Conservation (phyloP, 75 land plant genomes). For the Picea glauca region DNA sequence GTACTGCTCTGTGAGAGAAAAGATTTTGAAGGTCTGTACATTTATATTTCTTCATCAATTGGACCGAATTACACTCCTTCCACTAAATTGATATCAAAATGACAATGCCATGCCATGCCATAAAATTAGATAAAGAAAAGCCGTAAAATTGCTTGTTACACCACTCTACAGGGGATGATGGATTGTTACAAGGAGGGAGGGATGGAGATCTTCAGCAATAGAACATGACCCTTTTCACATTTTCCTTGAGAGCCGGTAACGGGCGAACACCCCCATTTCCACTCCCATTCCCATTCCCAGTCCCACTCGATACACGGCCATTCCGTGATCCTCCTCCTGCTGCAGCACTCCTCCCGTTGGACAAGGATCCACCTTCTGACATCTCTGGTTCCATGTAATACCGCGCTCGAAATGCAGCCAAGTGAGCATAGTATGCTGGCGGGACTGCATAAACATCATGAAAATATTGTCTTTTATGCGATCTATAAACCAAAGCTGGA, state of each 20-base stretch:
- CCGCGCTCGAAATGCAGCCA: slow-evolving; percentile 86
- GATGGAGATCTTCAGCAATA: slow-evolving; percentile 41
- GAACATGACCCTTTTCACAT: slow-evolving; percentile 90
- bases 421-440: slow-evolving; percentile 90
- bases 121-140: too few species aligned
- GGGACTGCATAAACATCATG: slow-evolving; percentile 57
- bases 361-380: slow-evolving; percentile 40
- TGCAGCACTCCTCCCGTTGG: slow-evolving; percentile 22
- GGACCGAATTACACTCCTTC: too few species aligned
- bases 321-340: slow-evolving; percentile 17
- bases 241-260: slow-evolving; percentile 84
- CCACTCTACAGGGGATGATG: too few species aligned
- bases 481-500: not conserved
- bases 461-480: not conserved
- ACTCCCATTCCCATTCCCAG: slow-evolving; percentile 8
- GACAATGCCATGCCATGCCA: too few species aligned
- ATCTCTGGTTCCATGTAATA: slow-evolving; percentile 87
- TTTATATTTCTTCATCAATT: too few species aligned
- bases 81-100: too few species aligned
- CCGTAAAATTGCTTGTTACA: too few species aligned
- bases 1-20: too few species aligned
- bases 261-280: slow-evolving; percentile 26
- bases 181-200: too few species aligned
- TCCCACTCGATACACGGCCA: slow-evolving; percentile 6
- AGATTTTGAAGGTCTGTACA: too few species aligned